phyloP scores from a whole-genome alignment of 139 green algal species.

The Chlorella sorokiniana region DNA sequence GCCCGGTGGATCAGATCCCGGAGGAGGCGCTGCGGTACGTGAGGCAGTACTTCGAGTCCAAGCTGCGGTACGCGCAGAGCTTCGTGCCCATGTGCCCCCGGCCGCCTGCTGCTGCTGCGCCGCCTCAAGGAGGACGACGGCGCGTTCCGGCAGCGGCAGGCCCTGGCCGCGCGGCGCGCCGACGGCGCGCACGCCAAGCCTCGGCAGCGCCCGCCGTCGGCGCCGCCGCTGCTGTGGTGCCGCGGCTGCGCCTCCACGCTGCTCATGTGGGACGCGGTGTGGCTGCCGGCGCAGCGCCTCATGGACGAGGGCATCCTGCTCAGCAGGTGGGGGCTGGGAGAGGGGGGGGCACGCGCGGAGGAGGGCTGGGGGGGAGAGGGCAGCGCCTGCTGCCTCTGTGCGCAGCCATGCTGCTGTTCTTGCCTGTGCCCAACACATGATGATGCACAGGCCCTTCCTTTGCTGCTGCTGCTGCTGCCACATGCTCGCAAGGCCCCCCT shows the following conservation, averaged over 20 bases:
- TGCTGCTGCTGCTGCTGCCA: no score
- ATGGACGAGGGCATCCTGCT: constrained; percentile 5
- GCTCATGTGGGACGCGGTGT: not conserved
- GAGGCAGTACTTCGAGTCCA: not conserved
- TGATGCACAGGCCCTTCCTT: no score
- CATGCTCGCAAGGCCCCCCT: no score
- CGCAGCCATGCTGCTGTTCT: no score
- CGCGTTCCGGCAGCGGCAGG: not conserved
- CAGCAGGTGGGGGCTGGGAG: not conserved
- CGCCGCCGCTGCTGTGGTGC: not conserved
- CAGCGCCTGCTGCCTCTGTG: not conserved
- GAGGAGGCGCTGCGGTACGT: not conserved
- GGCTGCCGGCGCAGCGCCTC: not conserved
- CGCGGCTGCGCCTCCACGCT: not conserved
- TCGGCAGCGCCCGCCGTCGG: no score
- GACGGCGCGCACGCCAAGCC: not conserved
- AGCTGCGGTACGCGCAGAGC: not conserved
- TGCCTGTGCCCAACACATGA: no score
- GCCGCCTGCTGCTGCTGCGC: not conserved
- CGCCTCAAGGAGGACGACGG: not conserved
- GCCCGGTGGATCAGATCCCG: constrained; percentile 6
- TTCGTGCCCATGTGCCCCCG: not conserved
- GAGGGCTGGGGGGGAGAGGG: not conserved
- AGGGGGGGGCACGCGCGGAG: not conserved
- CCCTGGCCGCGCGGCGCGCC: not conserved